Percentiles rank a stretch among this genome's conserved stretches.
Evolutionary conservation across 2,329 filamentous ascomycete species (phyloP).

Genomic region (Xylariaceae sp.): DNA sequence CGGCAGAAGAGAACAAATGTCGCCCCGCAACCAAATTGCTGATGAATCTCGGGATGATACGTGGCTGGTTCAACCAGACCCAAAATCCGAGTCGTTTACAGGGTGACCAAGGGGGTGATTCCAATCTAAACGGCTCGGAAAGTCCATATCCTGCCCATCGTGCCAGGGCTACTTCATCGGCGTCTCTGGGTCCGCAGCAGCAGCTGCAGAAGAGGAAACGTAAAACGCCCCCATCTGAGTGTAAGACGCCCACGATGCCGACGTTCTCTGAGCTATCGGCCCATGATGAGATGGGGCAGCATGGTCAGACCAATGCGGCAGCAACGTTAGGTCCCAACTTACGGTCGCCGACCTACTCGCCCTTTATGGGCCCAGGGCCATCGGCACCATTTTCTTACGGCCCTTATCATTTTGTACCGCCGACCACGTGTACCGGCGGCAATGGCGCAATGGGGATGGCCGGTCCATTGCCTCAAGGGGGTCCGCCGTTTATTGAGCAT

Average conservation of each 20-base stretch:
- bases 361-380: constrained; percentile 20
- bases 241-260: too few species aligned
- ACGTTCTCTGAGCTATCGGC: too few species aligned
- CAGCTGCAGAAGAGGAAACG: neutral
- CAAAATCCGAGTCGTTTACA: constrained; percentile 32
- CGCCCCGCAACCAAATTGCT: constrained; percentile 65
- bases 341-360: constrained; percentile 22
- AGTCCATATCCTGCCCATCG: neutral
- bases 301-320: neutral
- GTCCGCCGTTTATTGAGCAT: constrained; percentile 21
- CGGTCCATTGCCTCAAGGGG: too few species aligned
- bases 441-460: neutral
- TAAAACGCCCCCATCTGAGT: too few species aligned
- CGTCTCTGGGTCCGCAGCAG: constrained; percentile 17
- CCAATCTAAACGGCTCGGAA: constrained; percentile 5
- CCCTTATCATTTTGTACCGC: constrained; percentile 16
- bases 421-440: constrained; percentile 1
- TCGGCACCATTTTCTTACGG: constrained; percentile 36
- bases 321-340: constrained; percentile 20
- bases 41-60: constrained; percentile 64
- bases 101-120: constrained; percentile 15
- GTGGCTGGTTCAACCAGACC: constrained; percentile 58
- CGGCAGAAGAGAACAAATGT: constrained; percentile 58
- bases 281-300: too few species aligned
- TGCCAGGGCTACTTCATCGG: neutral